phyloP scores from a whole-genome alignment of 495 filamentous ascomycete genomes.

The Penicillium daleae region DNA sequence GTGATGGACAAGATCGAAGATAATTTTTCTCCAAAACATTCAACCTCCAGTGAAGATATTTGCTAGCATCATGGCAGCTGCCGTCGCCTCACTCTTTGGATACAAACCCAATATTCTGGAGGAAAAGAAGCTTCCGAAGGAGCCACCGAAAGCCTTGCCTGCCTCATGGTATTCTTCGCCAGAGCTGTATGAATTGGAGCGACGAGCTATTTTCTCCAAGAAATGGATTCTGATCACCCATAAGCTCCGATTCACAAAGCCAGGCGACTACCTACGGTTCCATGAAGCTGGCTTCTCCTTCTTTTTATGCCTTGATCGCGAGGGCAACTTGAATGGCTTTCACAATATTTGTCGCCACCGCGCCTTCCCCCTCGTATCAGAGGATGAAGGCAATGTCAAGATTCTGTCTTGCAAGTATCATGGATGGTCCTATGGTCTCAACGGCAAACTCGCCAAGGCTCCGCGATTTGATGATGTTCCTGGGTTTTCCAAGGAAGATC shows the following conservation, averaged over 20 bases:
- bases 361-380: conserved; percentile 56
- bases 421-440: conserved; percentile 62
- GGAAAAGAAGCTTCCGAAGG: conserved; percentile 11
- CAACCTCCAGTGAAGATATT: neutral
- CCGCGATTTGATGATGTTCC: conserved; percentile 56
- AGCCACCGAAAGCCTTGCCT: conserved; percentile 45
- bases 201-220: conserved; percentile 55
- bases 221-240: conserved; percentile 57
- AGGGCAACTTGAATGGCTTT: conserved; percentile 54
- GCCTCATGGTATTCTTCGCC: conserved; percentile 53
- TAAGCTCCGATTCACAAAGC: conserved; percentile 44
- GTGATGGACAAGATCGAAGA: neutral
- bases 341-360: conserved; percentile 62
- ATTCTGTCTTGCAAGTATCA: conserved; percentile 63
- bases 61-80: conserved; percentile 22
- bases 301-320: conserved; percentile 48
- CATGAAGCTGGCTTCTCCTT: conserved; percentile 53
- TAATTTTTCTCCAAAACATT: neutral
- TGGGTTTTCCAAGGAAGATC: conserved; percentile 57
- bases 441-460: conserved; percentile 61
- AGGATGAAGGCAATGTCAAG: conserved; percentile 48
- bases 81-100: conserved; percentile 27
- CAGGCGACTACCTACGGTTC: conserved; percentile 53
- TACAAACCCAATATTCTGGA: conserved; percentile 18
- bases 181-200: conserved; percentile 55